These are phyloP conservation scores for Sporothrix curviconia DNA, from an alignment of 2,329 filamentous ascomycete genomes.

Conservation along the genomic window DNA sequence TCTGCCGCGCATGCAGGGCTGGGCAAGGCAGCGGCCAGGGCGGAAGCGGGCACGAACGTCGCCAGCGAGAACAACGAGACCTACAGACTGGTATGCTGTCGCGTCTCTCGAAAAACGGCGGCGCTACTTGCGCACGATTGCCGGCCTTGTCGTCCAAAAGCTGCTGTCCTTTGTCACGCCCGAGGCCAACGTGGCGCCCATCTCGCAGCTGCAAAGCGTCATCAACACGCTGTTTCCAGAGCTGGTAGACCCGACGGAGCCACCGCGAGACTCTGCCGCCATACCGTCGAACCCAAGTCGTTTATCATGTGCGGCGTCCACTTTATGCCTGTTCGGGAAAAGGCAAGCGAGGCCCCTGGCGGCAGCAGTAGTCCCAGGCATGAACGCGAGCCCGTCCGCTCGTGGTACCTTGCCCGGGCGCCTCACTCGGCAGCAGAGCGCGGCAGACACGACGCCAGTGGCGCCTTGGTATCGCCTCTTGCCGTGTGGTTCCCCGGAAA, in stretches of 20 bases:
- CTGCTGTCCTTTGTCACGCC: constrained; percentile 47
- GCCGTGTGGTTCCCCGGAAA: constrained; percentile 17
- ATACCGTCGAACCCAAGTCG: constrained; percentile 19
- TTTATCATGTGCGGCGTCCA: constrained; percentile 44
- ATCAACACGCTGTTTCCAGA: constrained; percentile 45
- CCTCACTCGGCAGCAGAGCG: constrained; percentile 29
- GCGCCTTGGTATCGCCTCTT: too few relatives aligned
- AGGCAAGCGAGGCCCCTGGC: too few relatives aligned
- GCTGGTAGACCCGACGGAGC: constrained; percentile 25
- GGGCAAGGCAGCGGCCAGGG: not conserved
- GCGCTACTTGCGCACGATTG: constrained; percentile 36
- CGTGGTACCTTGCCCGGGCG: constrained; percentile 16
- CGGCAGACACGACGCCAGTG: too few relatives aligned
- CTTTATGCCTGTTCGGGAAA: constrained; percentile 34
- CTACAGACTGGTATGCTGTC: constrained; percentile 14
- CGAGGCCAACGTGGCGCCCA: constrained; percentile 35
- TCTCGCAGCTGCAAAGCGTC: constrained; percentile 38
- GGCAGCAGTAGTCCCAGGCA: too few relatives aligned
- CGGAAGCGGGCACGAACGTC: not conserved
- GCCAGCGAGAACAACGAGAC: not conserved
- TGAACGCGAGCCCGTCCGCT: too few relatives aligned
- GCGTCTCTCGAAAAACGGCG: constrained; percentile 25
- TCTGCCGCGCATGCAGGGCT: constrained; percentile 32
- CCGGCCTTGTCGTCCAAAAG: constrained; percentile 40
- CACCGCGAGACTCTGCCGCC: too few relatives aligned